A percentile compares a stretch with the other conserved stretches of the same genome.
Conservation (phyloP, 1,284 basidiomycete species). For the Austroboletus novae-zelandiae region DNA sequence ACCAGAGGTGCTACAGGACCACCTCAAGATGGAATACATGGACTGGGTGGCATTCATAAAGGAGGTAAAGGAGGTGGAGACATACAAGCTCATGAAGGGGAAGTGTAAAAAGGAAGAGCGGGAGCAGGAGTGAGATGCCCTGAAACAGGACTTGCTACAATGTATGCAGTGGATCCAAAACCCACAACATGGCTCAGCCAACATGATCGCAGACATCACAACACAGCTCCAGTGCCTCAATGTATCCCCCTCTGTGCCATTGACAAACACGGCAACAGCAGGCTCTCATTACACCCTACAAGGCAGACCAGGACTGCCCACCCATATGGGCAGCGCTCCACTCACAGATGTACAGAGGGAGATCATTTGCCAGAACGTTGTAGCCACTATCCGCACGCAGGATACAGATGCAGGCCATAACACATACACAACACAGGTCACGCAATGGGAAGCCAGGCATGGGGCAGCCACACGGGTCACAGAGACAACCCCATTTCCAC, state of each 20-base stretch:
- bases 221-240: background rate
- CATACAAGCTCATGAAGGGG: background rate
- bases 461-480: background rate
- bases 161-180: background rate
- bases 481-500: background rate
- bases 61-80: background rate
- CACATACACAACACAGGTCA: background rate
- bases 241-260: too few species aligned
- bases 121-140: background rate
- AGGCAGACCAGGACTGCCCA: too few species aligned
- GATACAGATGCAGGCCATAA: background rate
- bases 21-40: background rate
- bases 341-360: background rate
- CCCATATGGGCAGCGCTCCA: too few species aligned
- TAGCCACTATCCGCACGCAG: background rate
- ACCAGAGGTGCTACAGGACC: background rate
- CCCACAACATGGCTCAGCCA: background rate
- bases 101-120: background rate
- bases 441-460: background rate
- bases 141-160: background rate
- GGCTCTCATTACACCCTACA: too few species aligned
- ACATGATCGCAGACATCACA: background rate
- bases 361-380: background rate
- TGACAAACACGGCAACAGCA: too few species aligned
- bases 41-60: background rate